These are phyloP conservation scores for Exobasidium cylindrosporum DNA, from an alignment of 1,284 basidiomycete genomes.

Conservation along the genomic window DNA sequence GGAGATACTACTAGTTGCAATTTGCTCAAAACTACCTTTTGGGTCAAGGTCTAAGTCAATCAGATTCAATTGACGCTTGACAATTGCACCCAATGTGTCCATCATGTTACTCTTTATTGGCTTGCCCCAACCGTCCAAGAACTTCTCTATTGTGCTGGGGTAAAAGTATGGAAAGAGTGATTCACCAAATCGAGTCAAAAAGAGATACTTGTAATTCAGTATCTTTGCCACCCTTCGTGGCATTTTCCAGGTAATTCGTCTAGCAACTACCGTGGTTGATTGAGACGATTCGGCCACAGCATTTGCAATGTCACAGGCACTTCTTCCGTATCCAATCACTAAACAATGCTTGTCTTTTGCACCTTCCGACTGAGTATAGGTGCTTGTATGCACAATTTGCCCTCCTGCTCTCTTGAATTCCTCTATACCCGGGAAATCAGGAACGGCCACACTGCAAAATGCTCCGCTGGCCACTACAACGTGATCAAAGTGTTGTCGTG, in stretches of 20 bases:
- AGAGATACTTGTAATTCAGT: conserved; percentile 39
- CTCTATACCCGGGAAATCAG: conserved; percentile 28
- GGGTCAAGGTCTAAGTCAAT: conserved; percentile 28
- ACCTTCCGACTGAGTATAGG: conserved; percentile 21
- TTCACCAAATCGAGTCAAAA: conserved; percentile 40
- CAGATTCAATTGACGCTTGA: conserved; percentile 32
- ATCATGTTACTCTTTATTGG: conserved; percentile 36
- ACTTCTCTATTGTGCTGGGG: conserved; percentile 27
- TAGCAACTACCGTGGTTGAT: conserved; percentile 33
- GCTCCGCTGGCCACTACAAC: conserved; percentile 39
- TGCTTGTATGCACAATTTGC: conserved; percentile 31
- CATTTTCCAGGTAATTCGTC: conserved; percentile 45
- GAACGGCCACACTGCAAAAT: conserved; percentile 35
- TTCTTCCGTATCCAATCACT: conserved; percentile 44
- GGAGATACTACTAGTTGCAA: conserved; percentile 39
- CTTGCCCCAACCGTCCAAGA: conserved; percentile 21
- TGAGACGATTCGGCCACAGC: conserved; percentile 27
- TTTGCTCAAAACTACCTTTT: conserved; percentile 34
- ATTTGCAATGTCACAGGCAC: conserved; percentile 41
- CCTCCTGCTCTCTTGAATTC: conserved; percentile 33
- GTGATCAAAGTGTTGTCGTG: conserved; percentile 20
- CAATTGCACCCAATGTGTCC: conserved; percentile 28
- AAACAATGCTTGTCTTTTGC: conserved; percentile 32
- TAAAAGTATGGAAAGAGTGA: conserved; percentile 40
- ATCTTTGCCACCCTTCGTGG: conserved; percentile 33